A percentile compares a stretch with the other conserved stretches of the same genome.
Conservation (phyloP, 371 early-diverging fungal genomes). For the Aphelidium insulamus region DNA sequence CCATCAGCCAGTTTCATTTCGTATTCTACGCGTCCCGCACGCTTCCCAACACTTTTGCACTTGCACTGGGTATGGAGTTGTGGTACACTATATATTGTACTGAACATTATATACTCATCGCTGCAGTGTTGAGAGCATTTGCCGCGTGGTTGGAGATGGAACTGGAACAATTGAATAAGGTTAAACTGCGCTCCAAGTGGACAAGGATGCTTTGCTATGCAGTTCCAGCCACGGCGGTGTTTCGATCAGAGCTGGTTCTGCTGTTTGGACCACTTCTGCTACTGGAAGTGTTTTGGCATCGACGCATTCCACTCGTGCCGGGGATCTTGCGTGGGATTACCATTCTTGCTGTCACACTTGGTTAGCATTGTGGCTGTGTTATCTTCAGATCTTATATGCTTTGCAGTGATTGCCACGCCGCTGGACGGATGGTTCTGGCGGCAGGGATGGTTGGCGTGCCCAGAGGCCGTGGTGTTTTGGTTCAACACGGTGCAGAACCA, state of each 20-base stretch:
- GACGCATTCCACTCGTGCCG: too few relatives aligned
- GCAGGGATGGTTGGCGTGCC: conserved; percentile 39
- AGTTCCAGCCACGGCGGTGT: conserved; percentile 36
- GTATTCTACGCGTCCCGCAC: conserved; percentile 69
- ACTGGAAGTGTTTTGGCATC: conserved; percentile 15
- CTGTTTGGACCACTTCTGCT: conserved; percentile 16
- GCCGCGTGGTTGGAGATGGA: too few relatives aligned
- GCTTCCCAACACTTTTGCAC: conserved; percentile 64
- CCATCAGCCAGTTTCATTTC: conserved; percentile 57
- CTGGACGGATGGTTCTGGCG: conserved; percentile 73
- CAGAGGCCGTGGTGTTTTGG: conserved; percentile 56
- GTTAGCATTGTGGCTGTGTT: too few relatives aligned
- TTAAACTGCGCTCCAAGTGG: too few relatives aligned
- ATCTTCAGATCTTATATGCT: too few relatives aligned
- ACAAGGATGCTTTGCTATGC: too few relatives aligned
- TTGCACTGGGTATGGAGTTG: conserved; percentile 29
- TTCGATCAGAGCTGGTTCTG: conserved; percentile 57
- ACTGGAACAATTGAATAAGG: too few relatives aligned
- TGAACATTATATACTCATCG: background rate
- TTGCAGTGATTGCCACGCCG: conserved; percentile 23
- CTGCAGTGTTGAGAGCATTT: too few relatives aligned
- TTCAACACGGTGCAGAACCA: conserved; percentile 65
- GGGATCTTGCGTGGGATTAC: too few relatives aligned
- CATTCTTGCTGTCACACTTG: too few relatives aligned
- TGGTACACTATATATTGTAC: background rate